Evolutionary conservation across 176 grass and related monocot species (phyloP), one percentile per base, ranked within the genome.

Genomic region (Bonia amplexicaulis): DNA sequence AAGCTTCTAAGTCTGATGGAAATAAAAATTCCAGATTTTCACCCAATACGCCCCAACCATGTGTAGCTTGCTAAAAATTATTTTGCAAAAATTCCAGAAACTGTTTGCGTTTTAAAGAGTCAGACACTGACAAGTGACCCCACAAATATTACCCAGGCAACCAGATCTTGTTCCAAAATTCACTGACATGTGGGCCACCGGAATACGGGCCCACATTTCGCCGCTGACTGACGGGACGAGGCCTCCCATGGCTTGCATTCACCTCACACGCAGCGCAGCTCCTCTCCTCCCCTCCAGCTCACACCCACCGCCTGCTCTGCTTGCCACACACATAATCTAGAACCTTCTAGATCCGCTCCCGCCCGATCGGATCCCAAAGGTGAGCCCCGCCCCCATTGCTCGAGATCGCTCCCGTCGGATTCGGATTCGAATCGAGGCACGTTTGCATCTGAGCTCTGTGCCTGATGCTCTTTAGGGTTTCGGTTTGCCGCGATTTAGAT

Each of bases 401-500:
- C 76, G 60, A 53, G 85, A 41, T 59, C 81, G 55, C 73, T 10
- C 42, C 25, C 66, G 49, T 37, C 61, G 29, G 17, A 25, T 74
- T 73, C 51, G 51, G 17, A 22, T 73, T 73, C 69, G 33, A 71
- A 73, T 72, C 25, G 59, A 44, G 39, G 46, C 71, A 37, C 44
- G 35, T 41, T 42, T 73, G 80, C 62, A 73, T 78, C 82, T 75
- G 60, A 47, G 19, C 81, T 60, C 27, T 17, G 5, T 39, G 69
- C 61, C 13, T 39, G 48, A 5, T 60, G 80, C 17, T 78, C 2
- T 3, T 69, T 66, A 78, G 84, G 85, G 23, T 73, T 73, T 35
- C 70, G 65, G 70, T 71, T 25, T 81, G 73, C 80, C 53, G 68
- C 62, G 80, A 87, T 71, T 89, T 87, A 89, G 86, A 95, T 95